Base-by-base conservation (phyloP, 371 early-diverging fungal species). In the Mortierella sp. region DNA sequence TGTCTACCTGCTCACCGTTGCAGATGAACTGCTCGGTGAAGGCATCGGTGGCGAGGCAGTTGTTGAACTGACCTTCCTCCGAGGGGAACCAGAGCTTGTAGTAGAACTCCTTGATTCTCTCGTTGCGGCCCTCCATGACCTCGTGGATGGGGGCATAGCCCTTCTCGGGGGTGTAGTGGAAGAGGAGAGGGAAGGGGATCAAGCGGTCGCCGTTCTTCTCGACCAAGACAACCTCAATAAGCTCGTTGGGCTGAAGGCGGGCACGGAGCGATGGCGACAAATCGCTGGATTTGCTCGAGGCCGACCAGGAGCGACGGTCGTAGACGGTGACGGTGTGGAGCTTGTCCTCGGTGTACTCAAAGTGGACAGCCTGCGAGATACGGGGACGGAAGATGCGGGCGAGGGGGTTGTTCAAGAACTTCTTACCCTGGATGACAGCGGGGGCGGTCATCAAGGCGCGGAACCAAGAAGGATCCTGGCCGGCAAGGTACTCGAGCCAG, bases 71-170 rank as follows among this genome's bases (percentile, higher is more conserved):
- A 72, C 89, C 84, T 32, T 91, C 90, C 41, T 90, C 82, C 75
- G 94, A 93, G 11, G 87, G 87, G 80, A 95, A 93, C 98, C 98
- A 98, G 60, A 98, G 92, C 81, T 93, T 92, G 77, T 93, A 94
- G 90, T 98, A 98, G 89, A 98, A 98, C 72, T 93, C 91, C 89
- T 97, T 97, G 90, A 98, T 97, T 76, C 98, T 94, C 76, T 96
- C 95, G 85, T 97, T 97, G 77, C 98, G 96, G 32, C 96, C 96
- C 89, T 96, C 96, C 96, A 97, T 97, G 14, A 96, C 92, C 88
- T 98, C 98, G 78, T 98, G 98, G 78, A 99, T 95, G 41, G 96
- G 94, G 79, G 96, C 95, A 83, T 93, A 95, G 12, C 96, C 95
- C 82, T 93, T 92, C 79, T 92, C 92, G 63, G 98, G 96, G 72